Percentiles rank a stretch among this genome's conserved stretches.
Conservation (phyloP, 805 yeast species). For the Ogataea ganodermae region DNA sequence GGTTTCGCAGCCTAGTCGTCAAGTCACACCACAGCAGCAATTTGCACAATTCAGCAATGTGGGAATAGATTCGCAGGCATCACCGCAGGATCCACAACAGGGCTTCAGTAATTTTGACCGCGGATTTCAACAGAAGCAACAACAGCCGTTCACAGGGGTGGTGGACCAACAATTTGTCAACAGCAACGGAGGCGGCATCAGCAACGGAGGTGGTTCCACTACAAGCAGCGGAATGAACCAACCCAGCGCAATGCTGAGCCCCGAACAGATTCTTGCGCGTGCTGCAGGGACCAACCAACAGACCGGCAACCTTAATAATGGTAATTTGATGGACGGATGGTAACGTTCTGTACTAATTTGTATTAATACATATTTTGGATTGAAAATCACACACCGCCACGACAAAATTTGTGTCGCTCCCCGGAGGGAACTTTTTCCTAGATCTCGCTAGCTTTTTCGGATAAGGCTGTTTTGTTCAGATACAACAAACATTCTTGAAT, state of each 20-base stretch:
- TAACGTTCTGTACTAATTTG: constrained; percentile 4
- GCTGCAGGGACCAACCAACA: constrained; percentile 26
- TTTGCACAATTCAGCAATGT: constrained; percentile 15
- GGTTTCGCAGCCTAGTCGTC: constrained; percentile 13
- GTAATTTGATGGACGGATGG: constrained; percentile 26
- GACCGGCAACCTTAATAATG: constrained; percentile 1
- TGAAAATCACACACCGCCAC: not conserved
- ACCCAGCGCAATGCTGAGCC: constrained; percentile 28
- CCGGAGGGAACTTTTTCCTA: not conserved
- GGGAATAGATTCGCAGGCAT: constrained; percentile 30
- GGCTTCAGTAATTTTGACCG: constrained; percentile 30
- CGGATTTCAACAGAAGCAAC: constrained; percentile 23
- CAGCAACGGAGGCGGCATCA: constrained; percentile 8
- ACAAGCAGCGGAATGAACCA: constrained; percentile 9
- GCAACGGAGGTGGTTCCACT: constrained; percentile 10
- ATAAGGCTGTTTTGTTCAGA: not conserved
- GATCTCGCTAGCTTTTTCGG: not conserved
- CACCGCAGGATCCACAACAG: constrained; percentile 33
- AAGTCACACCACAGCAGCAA: constrained; percentile 22
- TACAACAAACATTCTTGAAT: not conserved
- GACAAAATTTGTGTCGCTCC: not conserved
- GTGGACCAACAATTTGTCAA: constrained; percentile 14
- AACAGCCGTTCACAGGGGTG: constrained; percentile 13
- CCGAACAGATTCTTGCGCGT: constrained; percentile 38
- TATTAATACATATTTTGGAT: not conserved